Percentiles rank a stretch among this genome's conserved stretches.
phyloP scores from a whole-genome alignment of 148 eudicot genomes.

The Hydrangea macrophylla region DNA sequence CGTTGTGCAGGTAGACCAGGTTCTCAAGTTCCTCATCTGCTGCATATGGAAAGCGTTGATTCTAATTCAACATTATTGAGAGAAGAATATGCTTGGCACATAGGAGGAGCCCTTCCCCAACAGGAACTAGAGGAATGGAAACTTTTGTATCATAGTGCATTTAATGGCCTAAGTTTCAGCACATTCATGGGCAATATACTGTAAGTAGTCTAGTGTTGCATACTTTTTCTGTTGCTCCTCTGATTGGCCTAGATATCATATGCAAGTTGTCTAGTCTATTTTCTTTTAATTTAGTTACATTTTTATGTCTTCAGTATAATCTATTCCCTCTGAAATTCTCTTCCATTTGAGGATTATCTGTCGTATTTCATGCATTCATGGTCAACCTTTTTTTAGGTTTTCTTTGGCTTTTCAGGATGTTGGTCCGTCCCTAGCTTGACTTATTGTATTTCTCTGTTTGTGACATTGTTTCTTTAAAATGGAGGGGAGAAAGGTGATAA shows the following conservation, averaged over 20 bases:
- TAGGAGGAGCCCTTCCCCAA: constrained; percentile 77
- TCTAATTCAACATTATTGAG: constrained; percentile 43
- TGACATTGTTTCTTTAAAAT: too few relatives aligned
- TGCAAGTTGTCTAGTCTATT: neutral
- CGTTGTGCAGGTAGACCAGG: constrained; percentile 42
- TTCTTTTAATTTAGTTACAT: too few relatives aligned
- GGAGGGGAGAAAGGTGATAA: too few relatives aligned
- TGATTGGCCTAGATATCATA: neutral
- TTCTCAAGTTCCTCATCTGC: constrained; percentile 62
- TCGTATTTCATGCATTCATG: too few relatives aligned
- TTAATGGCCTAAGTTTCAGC: constrained; percentile 80
- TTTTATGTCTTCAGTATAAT: too few relatives aligned
- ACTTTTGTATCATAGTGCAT: constrained; percentile 79
- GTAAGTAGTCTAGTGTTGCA: constrained; percentile 42
- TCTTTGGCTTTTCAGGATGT: too few relatives aligned
- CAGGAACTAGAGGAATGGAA: constrained; percentile 79
- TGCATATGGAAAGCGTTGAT: constrained; percentile 39
- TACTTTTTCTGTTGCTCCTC: neutral
- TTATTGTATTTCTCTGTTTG: too few relatives aligned
- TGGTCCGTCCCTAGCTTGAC: too few relatives aligned
- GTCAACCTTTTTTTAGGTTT: too few relatives aligned
- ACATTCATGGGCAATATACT: constrained; percentile 75
- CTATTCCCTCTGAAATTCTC: too few relatives aligned
- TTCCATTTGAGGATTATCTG: too few relatives aligned
- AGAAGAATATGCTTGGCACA: constrained; percentile 84